Evolutionary conservation across 495 filamentous ascomycete genomes (phyloP).

Genomic region (Barbatosphaeria neglecta): DNA sequence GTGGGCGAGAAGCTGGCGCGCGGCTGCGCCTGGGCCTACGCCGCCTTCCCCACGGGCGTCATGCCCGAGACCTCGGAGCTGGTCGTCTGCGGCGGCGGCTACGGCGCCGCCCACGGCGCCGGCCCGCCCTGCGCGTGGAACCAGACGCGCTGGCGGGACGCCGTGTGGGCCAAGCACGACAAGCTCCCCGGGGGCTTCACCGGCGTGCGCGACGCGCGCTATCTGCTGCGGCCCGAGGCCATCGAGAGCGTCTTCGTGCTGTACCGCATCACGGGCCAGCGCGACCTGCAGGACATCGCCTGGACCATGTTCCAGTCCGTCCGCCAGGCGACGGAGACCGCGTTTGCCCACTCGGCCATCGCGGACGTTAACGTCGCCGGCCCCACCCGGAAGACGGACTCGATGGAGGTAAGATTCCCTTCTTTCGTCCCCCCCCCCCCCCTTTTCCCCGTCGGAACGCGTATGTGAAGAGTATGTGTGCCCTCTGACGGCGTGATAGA

Average conservation of each 20-base stretch:
- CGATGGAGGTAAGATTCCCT: conserved; percentile 42
- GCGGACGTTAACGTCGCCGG: conserved; percentile 21
- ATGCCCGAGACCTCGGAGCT: conserved; percentile 71
- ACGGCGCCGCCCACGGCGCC: too few relatives aligned
- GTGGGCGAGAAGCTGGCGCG: conserved; percentile 71
- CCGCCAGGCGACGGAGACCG: conserved; percentile 29
- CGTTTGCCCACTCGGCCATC: conserved; percentile 36
- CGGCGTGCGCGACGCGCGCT: conserved; percentile 43
- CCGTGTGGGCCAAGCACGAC: conserved; percentile 16
- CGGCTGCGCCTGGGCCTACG: conserved; percentile 89
- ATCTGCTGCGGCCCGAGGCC: conserved; percentile 60
- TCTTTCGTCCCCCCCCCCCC: too few relatives aligned
- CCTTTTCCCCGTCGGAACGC: too few relatives aligned
- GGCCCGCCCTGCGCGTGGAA: conserved; percentile 21
- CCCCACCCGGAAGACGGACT: conserved; percentile 20
- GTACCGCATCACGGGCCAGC: conserved; percentile 47
- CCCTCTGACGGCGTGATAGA: conserved; percentile 15
- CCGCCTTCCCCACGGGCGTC: conserved; percentile 64
- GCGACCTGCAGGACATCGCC: conserved; percentile 37
- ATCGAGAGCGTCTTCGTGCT: conserved; percentile 58
- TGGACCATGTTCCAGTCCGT: conserved; percentile 48
- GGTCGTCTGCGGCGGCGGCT: conserved; percentile 42
- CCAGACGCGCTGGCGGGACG: conserved; percentile 12
- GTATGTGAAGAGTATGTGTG: too few relatives aligned
- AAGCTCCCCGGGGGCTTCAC: conserved; percentile 53